Percentiles rank a stretch among this genome's conserved stretches.
phyloP scores from a whole-genome alignment of 108 stramenopile species.

The Pelagomonas calceolata region DNA sequence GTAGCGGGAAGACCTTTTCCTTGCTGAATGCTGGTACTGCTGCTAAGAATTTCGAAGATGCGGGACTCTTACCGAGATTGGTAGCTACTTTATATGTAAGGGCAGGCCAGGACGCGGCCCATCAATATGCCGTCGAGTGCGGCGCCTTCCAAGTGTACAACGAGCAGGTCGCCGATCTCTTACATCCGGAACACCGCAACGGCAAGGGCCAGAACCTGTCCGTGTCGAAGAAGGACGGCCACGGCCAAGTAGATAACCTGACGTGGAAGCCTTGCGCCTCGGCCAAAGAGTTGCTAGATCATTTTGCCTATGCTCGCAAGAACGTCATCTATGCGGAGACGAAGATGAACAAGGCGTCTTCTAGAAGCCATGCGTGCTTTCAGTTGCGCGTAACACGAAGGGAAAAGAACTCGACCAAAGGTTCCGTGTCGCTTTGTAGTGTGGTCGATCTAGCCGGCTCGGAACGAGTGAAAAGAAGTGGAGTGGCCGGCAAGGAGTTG shows the following conservation, averaged over 20 bases:
- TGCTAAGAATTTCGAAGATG: neutral
- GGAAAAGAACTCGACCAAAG: neutral
- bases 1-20: slow-evolving; percentile 21
- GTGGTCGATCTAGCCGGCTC: slow-evolving; percentile 26
- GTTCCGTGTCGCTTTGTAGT: neutral
- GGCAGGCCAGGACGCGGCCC: slow-evolving; percentile 1
- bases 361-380: slow-evolving; percentile 14
- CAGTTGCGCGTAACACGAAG: slow-evolving; percentile 13
- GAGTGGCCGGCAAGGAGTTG: slow-evolving; percentile 11
- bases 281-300: neutral
- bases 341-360: slow-evolving; percentile 21
- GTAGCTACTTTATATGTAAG: slow-evolving; percentile 7
- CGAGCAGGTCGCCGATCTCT: slow-evolving; percentile 24
- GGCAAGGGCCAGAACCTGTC: slow-evolving; percentile 10
- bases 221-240: slow-evolving; percentile 1
- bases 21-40: slow-evolving; percentile 13
- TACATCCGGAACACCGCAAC: slow-evolving; percentile 4
- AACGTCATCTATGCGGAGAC: slow-evolving; percentile 17
- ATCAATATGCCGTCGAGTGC: slow-evolving; percentile 5
- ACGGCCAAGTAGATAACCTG: neutral
- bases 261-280: slow-evolving; percentile 2
- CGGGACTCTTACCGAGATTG: slow-evolving; percentile 9
- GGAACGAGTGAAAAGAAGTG: slow-evolving; percentile 19
- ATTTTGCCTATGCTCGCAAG: neutral
- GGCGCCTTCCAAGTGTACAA: slow-evolving; percentile 24